Conservation (phyloP, 805 yeast genomes). For the Kurtzmaniella fragi region DNA sequence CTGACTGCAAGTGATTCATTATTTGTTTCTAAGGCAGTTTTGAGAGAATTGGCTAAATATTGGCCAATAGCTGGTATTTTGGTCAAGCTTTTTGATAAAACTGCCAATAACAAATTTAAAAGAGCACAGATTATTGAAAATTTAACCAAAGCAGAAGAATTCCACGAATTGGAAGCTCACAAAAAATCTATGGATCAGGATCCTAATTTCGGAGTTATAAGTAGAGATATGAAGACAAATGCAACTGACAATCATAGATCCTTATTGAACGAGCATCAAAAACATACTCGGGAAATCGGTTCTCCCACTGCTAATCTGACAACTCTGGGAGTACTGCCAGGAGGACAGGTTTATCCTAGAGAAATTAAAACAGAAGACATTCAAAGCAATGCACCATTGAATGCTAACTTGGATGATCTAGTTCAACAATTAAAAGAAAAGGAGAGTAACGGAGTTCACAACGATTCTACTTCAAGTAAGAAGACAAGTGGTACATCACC, state of each 20-base stretch:
- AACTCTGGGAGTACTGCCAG: conserved; percentile 23
- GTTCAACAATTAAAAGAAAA: conserved; percentile 27
- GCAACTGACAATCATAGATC: conserved; percentile 7
- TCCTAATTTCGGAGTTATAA: conserved; percentile 5
- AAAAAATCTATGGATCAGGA: conserved; percentile 19
- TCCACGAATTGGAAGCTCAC: conserved; percentile 26
- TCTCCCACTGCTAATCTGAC: conserved; percentile 13
- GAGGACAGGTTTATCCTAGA: conserved; percentile 15
- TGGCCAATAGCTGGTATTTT: conserved; percentile 38
- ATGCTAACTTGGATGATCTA: conserved; percentile 26
- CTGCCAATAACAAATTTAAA: conserved; percentile 38
- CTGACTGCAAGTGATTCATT: conserved; percentile 40
- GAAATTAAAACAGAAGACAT: conserved; percentile 6
- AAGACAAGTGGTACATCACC: conserved; percentile 26
- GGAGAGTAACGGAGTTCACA: conserved; percentile 1
- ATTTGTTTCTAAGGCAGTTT: conserved; percentile 30
- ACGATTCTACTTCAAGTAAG: background rate
- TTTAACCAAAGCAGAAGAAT: conserved; percentile 33
- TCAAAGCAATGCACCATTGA: conserved; percentile 9
- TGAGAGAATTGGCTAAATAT: conserved; percentile 30
- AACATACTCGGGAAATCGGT: background rate
- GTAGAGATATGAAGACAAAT: conserved; percentile 9
- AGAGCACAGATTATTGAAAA: conserved; percentile 36
- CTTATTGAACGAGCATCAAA: too few species aligned
- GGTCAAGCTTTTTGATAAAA: conserved; percentile 33